These are phyloP conservation scores for Boletus tylopilopsis DNA, from an alignment of 768 basidiomycete genomes.

Conservation along the genomic window DNA sequence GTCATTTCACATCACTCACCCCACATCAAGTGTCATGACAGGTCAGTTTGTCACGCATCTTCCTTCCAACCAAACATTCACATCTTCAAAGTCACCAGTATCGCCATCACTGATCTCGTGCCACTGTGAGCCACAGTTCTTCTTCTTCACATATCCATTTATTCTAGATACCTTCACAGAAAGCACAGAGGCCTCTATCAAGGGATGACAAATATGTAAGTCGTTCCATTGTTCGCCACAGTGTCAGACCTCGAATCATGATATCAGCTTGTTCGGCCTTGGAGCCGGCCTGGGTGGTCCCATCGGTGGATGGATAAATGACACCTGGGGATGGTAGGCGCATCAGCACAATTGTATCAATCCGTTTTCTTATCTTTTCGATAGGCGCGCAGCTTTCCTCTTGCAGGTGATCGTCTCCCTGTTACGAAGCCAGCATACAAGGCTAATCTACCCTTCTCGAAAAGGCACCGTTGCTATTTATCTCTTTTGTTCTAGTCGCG, in stretches of 20 bases:
- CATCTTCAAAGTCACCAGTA: conserved; percentile 60
- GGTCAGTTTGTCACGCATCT: conserved; percentile 38
- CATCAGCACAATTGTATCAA: neutral
- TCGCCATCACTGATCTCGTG: conserved; percentile 85
- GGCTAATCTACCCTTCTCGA: conserved; percentile 15
- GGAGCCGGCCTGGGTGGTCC: conserved; percentile 82
- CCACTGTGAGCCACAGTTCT: conserved; percentile 58
- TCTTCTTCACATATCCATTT: neutral
- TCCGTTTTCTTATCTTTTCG: conserved; percentile 10
- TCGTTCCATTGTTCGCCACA: neutral
- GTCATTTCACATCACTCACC: conserved; percentile 6
- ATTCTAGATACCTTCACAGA: conserved; percentile 35
- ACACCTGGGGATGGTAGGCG: conserved; percentile 78
- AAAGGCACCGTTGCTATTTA: conserved; percentile 72
- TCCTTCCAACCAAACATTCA: conserved; percentile 11
- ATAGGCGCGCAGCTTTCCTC: conserved; percentile 82
- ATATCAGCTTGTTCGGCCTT: conserved; percentile 69
- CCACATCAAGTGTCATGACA: conserved; percentile 69
- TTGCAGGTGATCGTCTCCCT: conserved; percentile 56
- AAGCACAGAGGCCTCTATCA: conserved; percentile 89
- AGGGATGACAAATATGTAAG: conserved; percentile 85
- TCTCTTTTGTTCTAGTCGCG: conserved; percentile 67
- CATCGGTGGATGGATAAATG: conserved; percentile 81
- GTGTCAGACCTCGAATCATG: conserved; percentile 9
- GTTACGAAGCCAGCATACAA: neutral